A percentile compares a stretch with the other conserved stretches of the same genome.
These are phyloP conservation scores for Trichoderma koningiopsis DNA, from an alignment of 2,329 filamentous ascomycete genomes.

Conservation along the genomic window DNA sequence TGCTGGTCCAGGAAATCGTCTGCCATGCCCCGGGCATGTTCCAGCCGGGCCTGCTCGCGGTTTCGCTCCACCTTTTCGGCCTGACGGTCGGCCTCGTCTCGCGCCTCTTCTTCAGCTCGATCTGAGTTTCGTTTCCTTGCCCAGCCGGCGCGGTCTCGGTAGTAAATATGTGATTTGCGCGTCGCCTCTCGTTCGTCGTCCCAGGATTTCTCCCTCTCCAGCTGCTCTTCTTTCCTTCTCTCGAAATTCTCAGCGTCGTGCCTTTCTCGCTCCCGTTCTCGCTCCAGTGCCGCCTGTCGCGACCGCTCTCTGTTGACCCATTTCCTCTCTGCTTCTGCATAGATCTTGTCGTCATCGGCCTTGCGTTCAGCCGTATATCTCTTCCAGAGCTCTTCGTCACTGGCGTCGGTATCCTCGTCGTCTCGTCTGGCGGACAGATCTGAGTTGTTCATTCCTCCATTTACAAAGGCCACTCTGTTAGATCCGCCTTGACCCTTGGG, in stretches of 20 bases:
- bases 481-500: slow-evolving; percentile 66
- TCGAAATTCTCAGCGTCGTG: slow-evolving; percentile 69
- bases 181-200: slow-evolving; percentile 83
- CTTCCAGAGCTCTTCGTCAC: slow-evolving; percentile 80
- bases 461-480: slow-evolving; percentile 72
- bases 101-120: slow-evolving; percentile 70
- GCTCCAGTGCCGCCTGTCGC: slow-evolving; percentile 79
- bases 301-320: slow-evolving; percentile 90
- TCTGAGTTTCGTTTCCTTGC: slow-evolving; percentile 76
- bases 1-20: slow-evolving; percentile 89
- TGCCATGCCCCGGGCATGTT: slow-evolving; percentile 80
- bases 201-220: slow-evolving; percentile 69
- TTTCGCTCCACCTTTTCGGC: slow-evolving; percentile 76
- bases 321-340: slow-evolving; percentile 80
- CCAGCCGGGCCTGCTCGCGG: slow-evolving; percentile 69
- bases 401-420: slow-evolving; percentile 84
- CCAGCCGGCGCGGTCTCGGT: slow-evolving; percentile 83
- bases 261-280: slow-evolving; percentile 78
- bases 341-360: slow-evolving; percentile 76
- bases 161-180: slow-evolving; percentile 77
- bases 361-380: slow-evolving; percentile 71
- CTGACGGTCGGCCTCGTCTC: slow-evolving; percentile 80
- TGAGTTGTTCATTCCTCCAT: slow-evolving; percentile 70
- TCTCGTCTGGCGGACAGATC: slow-evolving; percentile 62
- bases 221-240: slow-evolving; percentile 68